Conservation (phyloP, 371 early-diverging fungal species). For the Mucor mucedo region DNA sequence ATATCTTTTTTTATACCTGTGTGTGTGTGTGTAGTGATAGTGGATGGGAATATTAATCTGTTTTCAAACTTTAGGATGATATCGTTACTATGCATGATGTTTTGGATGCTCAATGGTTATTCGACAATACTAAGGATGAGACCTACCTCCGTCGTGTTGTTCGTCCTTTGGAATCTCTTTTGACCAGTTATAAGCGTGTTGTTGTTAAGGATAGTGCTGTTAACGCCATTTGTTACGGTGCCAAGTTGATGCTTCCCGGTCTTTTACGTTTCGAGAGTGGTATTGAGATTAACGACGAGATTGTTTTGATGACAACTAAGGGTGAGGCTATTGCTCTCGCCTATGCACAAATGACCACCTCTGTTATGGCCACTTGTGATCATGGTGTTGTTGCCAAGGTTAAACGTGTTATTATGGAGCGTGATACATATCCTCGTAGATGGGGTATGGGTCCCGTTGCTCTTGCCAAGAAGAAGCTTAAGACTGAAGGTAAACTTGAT, state of each 20-base stretch:
- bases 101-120: constrained; percentile 98
- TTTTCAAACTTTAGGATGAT: constrained; percentile 65
- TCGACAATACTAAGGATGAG: constrained; percentile 96
- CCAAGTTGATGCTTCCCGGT: constrained; percentile 98
- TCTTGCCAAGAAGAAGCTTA: constrained; percentile 94
- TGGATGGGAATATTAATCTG: not conserved
- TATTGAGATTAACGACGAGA: constrained; percentile 94
- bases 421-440: constrained; percentile 97
- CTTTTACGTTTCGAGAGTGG: constrained; percentile 89
- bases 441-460: constrained; percentile 98
- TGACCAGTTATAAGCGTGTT: constrained; percentile 96
- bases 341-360: constrained; percentile 94
- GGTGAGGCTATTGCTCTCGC: constrained; percentile 99
- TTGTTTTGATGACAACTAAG: constrained; percentile 99
- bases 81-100: constrained; percentile 99
- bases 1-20: not conserved
- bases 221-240: constrained; percentile 99
- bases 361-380: constrained; percentile 84
- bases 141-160: constrained; percentile 90
- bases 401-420: constrained; percentile 99
- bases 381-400: constrained; percentile 98
- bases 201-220: constrained; percentile 99
- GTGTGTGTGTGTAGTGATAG: not conserved
- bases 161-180: constrained; percentile 96
- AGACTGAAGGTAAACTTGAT: constrained; percentile 96